These are phyloP conservation scores for Trametes cingulata DNA, from an alignment of 768 basidiomycete species.

Conservation along the genomic window DNA sequence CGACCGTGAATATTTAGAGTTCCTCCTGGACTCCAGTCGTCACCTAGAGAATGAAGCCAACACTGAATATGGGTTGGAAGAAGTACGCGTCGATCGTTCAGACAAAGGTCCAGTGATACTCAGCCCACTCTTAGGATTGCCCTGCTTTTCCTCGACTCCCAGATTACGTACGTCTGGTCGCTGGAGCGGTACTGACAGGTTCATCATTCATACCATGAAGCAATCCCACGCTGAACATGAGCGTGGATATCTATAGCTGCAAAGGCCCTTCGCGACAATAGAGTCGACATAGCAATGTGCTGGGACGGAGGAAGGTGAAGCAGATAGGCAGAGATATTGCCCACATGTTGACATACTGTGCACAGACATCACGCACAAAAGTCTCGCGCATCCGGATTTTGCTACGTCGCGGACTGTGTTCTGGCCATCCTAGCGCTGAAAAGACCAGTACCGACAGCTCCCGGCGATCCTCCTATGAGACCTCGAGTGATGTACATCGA, in stretches of 20 bases:
- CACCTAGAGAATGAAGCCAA: not conserved
- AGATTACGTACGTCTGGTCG: slow-evolving; percentile 69
- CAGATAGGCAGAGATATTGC: no score
- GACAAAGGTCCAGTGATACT: not conserved
- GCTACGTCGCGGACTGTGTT: slow-evolving; percentile 90
- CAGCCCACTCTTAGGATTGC: slow-evolving; percentile 60
- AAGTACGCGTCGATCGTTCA: slow-evolving; percentile 40
- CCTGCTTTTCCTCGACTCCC: slow-evolving; percentile 71
- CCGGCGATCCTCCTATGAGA: slow-evolving; percentile 31
- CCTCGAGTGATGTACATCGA: slow-evolving; percentile 88
- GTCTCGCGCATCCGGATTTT: slow-evolving; percentile 82
- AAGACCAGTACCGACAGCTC: slow-evolving; percentile 29
- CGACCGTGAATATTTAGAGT: slow-evolving; percentile 67
- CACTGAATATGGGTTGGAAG: slow-evolving; percentile 59
- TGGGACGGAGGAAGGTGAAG: slow-evolving; percentile 91
- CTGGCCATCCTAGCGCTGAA: slow-evolving; percentile 77
- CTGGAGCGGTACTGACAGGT: slow-evolving; percentile 71
- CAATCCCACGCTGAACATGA: no score
- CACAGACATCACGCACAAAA: slow-evolving; percentile 82
- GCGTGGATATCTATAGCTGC: no score
- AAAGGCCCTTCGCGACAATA: slow-evolving; percentile 49
- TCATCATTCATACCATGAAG: not conserved
- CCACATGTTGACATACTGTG: not conserved
- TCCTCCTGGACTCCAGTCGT: slow-evolving; percentile 37
- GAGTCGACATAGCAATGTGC: slow-evolving; percentile 66